A percentile compares a stretch with the other conserved stretches of the same genome.
These are phyloP conservation scores for Metschnikowia rubicola DNA, from an alignment of 805 yeast genomes.

Conservation along the genomic window DNA sequence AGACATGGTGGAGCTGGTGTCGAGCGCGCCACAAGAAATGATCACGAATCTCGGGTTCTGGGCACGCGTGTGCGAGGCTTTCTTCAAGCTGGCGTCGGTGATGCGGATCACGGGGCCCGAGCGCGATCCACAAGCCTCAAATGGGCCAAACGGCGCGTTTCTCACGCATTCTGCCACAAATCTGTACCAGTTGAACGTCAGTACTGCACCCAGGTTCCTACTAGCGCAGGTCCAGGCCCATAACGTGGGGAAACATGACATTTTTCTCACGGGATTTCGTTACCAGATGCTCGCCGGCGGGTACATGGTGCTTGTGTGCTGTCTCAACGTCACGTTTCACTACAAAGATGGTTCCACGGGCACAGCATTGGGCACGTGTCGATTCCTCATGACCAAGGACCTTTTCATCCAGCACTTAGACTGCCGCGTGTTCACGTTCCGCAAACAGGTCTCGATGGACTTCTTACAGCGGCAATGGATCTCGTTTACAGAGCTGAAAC, in stretches of 20 bases:
- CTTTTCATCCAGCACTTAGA: constrained; percentile 73
- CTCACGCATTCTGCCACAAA: background rate
- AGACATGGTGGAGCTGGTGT: constrained; percentile 38
- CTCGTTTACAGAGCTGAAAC: constrained; percentile 11
- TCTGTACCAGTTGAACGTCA: constrained; percentile 58
- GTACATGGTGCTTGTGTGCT: constrained; percentile 32
- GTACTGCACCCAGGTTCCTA: constrained; percentile 63
- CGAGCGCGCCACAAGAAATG: constrained; percentile 30
- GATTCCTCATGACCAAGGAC: constrained; percentile 58
- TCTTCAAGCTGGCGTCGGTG: constrained; percentile 30
- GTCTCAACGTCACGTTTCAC: constrained; percentile 29
- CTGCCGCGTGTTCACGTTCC: constrained; percentile 37
- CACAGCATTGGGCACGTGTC: constrained; percentile 56
- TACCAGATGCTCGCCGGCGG: constrained; percentile 42
- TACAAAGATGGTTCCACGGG: constrained; percentile 72
- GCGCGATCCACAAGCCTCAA: no score
- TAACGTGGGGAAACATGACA: constrained; percentile 23
- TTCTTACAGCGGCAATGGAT: constrained; percentile 29
- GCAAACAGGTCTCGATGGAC: constrained; percentile 23
- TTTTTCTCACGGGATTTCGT: constrained; percentile 35
- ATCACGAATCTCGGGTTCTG: constrained; percentile 33
- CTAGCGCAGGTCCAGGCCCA: constrained; percentile 51
- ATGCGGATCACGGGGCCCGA: constrained; percentile 29
- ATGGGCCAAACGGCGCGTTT: background rate
- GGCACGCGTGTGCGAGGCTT: constrained; percentile 32